Evolutionary conservation across 352 stramenopile genomes (phyloP), one percentile per base, ranked within the genome.

Genomic region (Globisporangium heterothallicum): DNA sequence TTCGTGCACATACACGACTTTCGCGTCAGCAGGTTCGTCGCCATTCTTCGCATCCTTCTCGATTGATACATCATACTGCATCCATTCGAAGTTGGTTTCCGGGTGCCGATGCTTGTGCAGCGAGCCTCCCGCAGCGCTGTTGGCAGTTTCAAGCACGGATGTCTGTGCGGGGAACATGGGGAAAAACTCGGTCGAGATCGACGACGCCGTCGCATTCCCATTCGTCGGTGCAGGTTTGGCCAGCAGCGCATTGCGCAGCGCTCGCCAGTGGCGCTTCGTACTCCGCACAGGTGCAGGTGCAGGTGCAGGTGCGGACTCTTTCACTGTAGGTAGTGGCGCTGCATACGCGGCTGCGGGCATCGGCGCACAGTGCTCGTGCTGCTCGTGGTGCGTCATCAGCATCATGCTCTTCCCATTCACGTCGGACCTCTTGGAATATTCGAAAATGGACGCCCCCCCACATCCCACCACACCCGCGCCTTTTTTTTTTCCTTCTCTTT

Each of bases 141-240:
- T 16, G 21, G 21, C 53, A 38, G 21, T 38, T 42, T 46, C 22
- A 22, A 43, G 21, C 38, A 5, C 36, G 42, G 63, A 27, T 13
- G 32, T 25, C 24, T 30, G 21, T 16, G 41, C 32, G 4, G 45
- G 5, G 18, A 76, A 89, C 22, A 77, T 29, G 4, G 72, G 70
- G 46, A 87, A 92, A 60, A 92, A 89, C 29, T 77, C 67, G 36
- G 66, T 74, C 25, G 80, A 66, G 19, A 84, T 66, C 16, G 75
- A 74, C 7, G 80, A 92, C 8, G 71, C 74, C 14, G 80, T 89
- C 1, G 59, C 34, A 25, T 66, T 36, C 34, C 49, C 26, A 48
- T 66, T n/a, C 41, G 68, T 38, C 26, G 60, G 42, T n/a, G 49
- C 52, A 14, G 65, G 57, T 40, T 50, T 61, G n/a, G 60, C 60